Base-by-base conservation (phyloP, 805 yeast genomes). In the Hanseniaspora guilliermondii region DNA sequence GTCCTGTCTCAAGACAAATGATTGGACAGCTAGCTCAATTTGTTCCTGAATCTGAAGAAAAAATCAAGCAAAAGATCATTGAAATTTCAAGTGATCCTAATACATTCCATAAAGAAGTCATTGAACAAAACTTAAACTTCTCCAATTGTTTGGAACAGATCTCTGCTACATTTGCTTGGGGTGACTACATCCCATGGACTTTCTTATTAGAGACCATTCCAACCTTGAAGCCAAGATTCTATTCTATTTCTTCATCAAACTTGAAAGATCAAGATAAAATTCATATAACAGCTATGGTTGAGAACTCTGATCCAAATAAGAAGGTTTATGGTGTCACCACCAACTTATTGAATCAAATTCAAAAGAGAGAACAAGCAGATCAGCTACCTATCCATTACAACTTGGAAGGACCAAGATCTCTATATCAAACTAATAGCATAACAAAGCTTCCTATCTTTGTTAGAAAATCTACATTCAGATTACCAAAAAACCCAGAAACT, bases 231-330 rank as follows among this genome's bases (percentile, higher is more conserved):
- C 96, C 97, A 41, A 89, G 98, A 68, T 91, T 87, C 72, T 91
- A 91, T 70, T 91, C 97, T 22, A 91, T 91, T 60, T 89, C 97
- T 2, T 89, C 97, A 1, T 87, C 96, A 5, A 82, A 94, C 1
- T 68, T 79, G 53, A 75, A 80, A 55, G 93, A 87, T 63, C 87
- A 87, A 66, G 76, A 81, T 52, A 75, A 76, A 19, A 76, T 89
- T 56, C 87, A 87, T 60, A 75, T 89, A 57, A 93, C 97, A 19
- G 96, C 96, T 2, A 94, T 89, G 52, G 96, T 91, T 42, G 97
- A 93, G 72, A 77, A 81, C 48, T 76, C 61, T 47, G 62, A 63
- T 35, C 67, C 60, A 37, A 49, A 55, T 3, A 61, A 66, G 56
- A 65, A 62, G 53, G 66, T 72, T 41, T 65, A 72, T 4, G 97